phyloP scores from a whole-genome alignment of 352 stramenopile genomes.

The Phytophthora palmivora region DNA sequence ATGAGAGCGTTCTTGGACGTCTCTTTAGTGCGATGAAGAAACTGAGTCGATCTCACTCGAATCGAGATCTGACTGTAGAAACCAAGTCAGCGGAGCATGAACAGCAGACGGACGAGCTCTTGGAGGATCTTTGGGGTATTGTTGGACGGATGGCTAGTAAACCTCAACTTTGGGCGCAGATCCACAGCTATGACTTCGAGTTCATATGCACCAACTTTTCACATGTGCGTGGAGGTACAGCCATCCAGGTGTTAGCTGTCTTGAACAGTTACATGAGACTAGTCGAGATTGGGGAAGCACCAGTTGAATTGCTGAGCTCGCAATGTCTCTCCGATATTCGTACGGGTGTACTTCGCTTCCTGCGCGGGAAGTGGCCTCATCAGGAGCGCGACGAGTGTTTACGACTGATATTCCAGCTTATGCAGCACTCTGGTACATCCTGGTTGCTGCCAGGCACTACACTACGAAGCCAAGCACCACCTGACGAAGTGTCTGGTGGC shows the following conservation, averaged over 20 bases:
- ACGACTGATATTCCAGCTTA: constrained; percentile 62
- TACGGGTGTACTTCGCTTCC: constrained; percentile 61
- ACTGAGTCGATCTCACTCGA: constrained; percentile 34
- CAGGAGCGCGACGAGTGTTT: constrained; percentile 79
- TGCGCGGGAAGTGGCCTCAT: constrained; percentile 74
- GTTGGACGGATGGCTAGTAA: constrained; percentile 45
- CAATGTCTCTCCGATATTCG: constrained; percentile 67
- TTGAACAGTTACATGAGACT: constrained; percentile 68
- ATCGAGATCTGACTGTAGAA: constrained; percentile 23
- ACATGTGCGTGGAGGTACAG: constrained; percentile 37
- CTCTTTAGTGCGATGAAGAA: constrained; percentile 64
- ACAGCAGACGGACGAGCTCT: constrained; percentile 21
- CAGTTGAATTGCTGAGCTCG: constrained; percentile 59
- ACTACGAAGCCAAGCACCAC: constrained; percentile 47
- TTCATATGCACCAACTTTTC: constrained; percentile 74
- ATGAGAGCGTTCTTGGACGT: constrained; percentile 49
- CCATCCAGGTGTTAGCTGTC: constrained; percentile 53
- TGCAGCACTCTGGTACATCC: constrained; percentile 59
- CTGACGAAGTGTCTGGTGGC: constrained; percentile 62
- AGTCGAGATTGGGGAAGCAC: constrained; percentile 48
- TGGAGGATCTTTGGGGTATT: constrained; percentile 60
- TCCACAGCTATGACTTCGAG: constrained; percentile 64
- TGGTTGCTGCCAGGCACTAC: constrained; percentile 76
- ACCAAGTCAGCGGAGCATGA: constrained; percentile 30
- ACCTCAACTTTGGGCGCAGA: constrained; percentile 49